A percentile compares a stretch with the other conserved stretches of the same genome.
Evolutionary conservation across 169 alveolate species (phyloP).

Genomic region (Neospora caninum): DNA sequence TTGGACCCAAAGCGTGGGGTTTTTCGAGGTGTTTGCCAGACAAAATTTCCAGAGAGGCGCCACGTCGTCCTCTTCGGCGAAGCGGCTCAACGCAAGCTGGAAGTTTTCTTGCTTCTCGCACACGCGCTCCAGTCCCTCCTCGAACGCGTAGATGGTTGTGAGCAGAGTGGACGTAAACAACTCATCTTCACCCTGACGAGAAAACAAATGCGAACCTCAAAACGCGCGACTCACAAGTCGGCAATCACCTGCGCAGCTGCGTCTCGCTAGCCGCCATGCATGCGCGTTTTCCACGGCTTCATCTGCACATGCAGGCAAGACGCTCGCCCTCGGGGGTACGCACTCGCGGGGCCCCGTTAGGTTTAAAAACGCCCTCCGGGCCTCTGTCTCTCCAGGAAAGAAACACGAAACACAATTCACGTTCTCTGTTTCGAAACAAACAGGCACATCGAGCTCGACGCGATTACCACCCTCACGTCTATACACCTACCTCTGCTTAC

Average conservation of each 20-base stretch:
- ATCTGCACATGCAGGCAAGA: too few relatives aligned
- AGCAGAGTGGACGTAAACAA: constrained; percentile 56
- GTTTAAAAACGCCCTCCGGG: too few relatives aligned
- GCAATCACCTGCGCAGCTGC: too few relatives aligned
- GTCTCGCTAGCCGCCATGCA: too few relatives aligned
- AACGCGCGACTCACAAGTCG: neutral
- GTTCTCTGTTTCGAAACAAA: too few relatives aligned
- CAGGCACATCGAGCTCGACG: neutral
- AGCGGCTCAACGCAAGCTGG: constrained; percentile 59
- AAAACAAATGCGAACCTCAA: neutral
- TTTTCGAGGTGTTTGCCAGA: constrained; percentile 50
- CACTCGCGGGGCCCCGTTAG: too few relatives aligned
- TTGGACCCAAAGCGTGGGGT: constrained; percentile 60
- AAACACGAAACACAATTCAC: neutral
- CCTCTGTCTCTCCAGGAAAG: too few relatives aligned
- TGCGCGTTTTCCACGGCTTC: too few relatives aligned
- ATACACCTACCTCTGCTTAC: neutral
- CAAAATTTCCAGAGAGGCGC: constrained; percentile 51
- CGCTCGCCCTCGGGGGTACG: too few relatives aligned
- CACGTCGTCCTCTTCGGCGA: constrained; percentile 41
- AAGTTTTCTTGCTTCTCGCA: constrained; percentile 57
- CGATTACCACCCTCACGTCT: too few relatives aligned
- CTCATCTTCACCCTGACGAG: constrained; percentile 59
- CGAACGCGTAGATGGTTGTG: constrained; percentile 50
- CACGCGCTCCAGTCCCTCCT: constrained; percentile 56